Percentiles rank a stretch among this genome's conserved stretches.
phyloP scores from a whole-genome alignment of 768 basidiomycete species.

The Clavaria fumosa region DNA sequence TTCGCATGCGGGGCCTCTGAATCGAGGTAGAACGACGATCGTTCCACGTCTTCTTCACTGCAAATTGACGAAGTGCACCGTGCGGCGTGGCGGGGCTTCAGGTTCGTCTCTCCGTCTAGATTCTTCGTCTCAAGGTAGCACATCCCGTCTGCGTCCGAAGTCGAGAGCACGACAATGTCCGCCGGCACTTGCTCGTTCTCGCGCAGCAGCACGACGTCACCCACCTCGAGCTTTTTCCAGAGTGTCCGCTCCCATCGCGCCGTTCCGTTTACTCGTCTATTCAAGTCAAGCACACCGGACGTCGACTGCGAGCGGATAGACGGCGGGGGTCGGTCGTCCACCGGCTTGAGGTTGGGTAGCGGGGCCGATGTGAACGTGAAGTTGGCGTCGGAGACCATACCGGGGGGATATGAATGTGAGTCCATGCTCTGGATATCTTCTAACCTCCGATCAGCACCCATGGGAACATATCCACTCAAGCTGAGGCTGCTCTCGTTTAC shows the following conservation, averaged over 20 bases:
- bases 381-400: slow-evolving; percentile 15
- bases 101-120: slow-evolving; percentile 91
- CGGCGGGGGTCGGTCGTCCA: slow-evolving; percentile 27
- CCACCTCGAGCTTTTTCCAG: slow-evolving; percentile 98
- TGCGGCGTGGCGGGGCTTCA: slow-evolving; percentile 72
- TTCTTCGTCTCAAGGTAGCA: slow-evolving; percentile 99
- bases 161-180: slow-evolving; percentile 84
- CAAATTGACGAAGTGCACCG: slow-evolving; percentile 59
- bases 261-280: slow-evolving; percentile 46
- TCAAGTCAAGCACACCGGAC: slow-evolving; percentile 72
- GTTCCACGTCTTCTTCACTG: slow-evolving; percentile 84
- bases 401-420: slow-evolving; percentile 50
- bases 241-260: slow-evolving; percentile 89
- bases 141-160: slow-evolving; percentile 80
- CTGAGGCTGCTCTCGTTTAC: slow-evolving; percentile 28
- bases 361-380: not conserved
- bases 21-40: slow-evolving; percentile 75
- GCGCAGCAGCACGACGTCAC: slow-evolving; percentile 80
- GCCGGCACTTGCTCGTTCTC: slow-evolving; percentile 97
- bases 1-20: slow-evolving; percentile 91
- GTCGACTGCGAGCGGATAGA: slow-evolving; percentile 41
- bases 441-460: slow-evolving; percentile 33
- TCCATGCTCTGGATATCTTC: slow-evolving; percentile 60
- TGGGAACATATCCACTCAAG: slow-evolving; percentile 15
- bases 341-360: slow-evolving; percentile 14